phyloP scores from a whole-genome alignment of 129 eudicot genomes.

The Smallanthus sonchifolius region DNA sequence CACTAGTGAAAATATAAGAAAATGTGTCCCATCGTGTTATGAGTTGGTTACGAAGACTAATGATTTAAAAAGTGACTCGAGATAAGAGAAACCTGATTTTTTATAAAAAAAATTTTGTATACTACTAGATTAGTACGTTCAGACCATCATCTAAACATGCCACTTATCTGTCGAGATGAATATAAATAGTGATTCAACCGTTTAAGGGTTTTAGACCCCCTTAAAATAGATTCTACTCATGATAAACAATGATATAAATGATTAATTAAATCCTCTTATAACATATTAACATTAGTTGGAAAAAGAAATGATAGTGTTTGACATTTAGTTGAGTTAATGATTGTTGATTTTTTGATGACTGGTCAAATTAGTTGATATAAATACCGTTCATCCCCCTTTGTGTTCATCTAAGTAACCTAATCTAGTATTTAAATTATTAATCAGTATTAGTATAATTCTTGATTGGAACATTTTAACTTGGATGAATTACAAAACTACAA shows the following conservation, averaged over 20 bases:
- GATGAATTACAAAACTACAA: constrained; percentile 18
- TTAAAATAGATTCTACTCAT: background rate
- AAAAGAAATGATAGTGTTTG: background rate
- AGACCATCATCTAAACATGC: background rate
- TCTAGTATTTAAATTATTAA: constrained; percentile 1
- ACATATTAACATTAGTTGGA: background rate
- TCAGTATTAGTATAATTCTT: constrained; percentile 19
- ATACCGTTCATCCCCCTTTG: constrained; percentile 18
- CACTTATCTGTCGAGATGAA: background rate
- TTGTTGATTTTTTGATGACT: constrained; percentile 3
- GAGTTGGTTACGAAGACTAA: background rate
- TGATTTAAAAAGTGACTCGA: background rate
- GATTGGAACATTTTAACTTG: constrained; percentile 28
- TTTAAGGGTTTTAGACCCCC: background rate
- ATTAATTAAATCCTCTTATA: background rate
- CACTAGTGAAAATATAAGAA: background rate
- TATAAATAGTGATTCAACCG: background rate
- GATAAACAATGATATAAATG: background rate
- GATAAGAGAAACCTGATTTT: background rate
- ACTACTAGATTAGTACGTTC: background rate
- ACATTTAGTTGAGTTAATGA: background rate
- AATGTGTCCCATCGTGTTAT: background rate
- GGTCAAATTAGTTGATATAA: background rate
- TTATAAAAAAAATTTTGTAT: background rate
- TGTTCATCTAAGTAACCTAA: constrained; percentile 13